phyloP scores from a whole-genome alignment of 441 rosid genomes.

The Pelargonium citronellum region DNA sequence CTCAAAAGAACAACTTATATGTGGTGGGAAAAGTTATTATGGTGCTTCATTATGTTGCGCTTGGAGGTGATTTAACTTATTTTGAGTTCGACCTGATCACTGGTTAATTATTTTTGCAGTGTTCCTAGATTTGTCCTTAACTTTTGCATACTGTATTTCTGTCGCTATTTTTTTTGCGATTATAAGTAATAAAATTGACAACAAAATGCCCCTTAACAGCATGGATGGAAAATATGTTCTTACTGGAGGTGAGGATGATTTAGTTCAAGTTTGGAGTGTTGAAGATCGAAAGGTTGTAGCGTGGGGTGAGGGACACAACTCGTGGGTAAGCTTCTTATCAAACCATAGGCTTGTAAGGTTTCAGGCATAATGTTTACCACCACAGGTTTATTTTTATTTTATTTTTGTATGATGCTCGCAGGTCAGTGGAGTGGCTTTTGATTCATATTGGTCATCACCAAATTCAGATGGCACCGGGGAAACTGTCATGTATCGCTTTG shows the following conservation, averaged over 20 bases:
- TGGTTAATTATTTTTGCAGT: slow-evolving; percentile 2
- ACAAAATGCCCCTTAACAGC: slow-evolving; percentile 38
- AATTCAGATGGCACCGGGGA: slow-evolving; percentile 76
- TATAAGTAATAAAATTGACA: slow-evolving; percentile 22
- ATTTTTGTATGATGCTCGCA: slow-evolving; percentile 40
- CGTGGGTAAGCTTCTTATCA: slow-evolving; percentile 65
- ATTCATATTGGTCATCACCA: slow-evolving; percentile 87
- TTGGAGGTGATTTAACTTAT: slow-evolving; percentile 63
- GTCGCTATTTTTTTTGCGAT: slow-evolving; percentile 8
- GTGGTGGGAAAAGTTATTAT: slow-evolving; percentile 94
- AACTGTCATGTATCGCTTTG: slow-evolving; percentile 82
- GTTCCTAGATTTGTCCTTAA: neutral
- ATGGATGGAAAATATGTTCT: slow-evolving; percentile 90
- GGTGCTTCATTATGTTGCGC: slow-evolving; percentile 91
- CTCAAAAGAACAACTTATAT: slow-evolving; percentile 71
- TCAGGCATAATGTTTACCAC: slow-evolving; percentile 15
- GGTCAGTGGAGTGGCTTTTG: slow-evolving; percentile 99
- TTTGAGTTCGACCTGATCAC: neutral
- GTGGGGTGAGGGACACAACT: slow-evolving; percentile 98
- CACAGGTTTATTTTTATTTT: slow-evolving; percentile 23
- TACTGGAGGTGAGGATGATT: slow-evolving; percentile 98
- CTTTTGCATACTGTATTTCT: slow-evolving; percentile 4
- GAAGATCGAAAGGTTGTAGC: slow-evolving; percentile 97
- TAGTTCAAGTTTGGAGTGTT: slow-evolving; percentile 99
- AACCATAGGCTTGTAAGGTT: neutral